Evolutionary conservation across 345 rosid species (phyloP).

Genomic region (Eucalyptus albens): DNA sequence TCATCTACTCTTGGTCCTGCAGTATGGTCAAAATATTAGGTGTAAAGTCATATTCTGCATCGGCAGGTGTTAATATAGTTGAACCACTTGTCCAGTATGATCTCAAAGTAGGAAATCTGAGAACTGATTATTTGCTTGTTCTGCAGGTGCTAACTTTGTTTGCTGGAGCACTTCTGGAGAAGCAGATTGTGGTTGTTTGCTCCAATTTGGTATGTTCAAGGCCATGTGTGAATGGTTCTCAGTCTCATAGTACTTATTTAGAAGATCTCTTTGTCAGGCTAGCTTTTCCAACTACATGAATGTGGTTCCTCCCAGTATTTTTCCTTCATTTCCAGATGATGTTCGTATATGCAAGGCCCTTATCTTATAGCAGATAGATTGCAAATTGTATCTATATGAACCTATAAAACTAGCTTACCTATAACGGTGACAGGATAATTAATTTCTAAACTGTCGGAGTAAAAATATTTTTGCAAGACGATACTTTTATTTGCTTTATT

Average conservation of each 20-base stretch:
- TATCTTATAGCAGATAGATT: neutral
- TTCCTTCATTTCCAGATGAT: neutral
- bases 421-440: neutral
- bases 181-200: slow-evolving; percentile 80
- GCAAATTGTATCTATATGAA: neutral
- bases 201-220: slow-evolving; percentile 78
- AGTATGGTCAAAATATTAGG: neutral
- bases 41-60: neutral
- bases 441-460: neutral
- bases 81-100: neutral
- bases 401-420: neutral
- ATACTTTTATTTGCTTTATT: neutral
- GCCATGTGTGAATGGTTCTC: neutral
- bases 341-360: neutral
- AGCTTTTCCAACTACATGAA: neutral
- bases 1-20: neutral
- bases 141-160: slow-evolving; percentile 67
- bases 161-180: slow-evolving; percentile 83
- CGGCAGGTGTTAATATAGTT: neutral
- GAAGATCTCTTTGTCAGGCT: neutral
- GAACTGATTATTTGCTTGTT: neutral
- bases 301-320: neutral
- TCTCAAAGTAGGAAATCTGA: neutral
- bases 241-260: neutral
- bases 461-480: neutral